Evolutionary conservation across 768 basidiomycete species (phyloP).

Genomic region (Cyathus striatus): DNA sequence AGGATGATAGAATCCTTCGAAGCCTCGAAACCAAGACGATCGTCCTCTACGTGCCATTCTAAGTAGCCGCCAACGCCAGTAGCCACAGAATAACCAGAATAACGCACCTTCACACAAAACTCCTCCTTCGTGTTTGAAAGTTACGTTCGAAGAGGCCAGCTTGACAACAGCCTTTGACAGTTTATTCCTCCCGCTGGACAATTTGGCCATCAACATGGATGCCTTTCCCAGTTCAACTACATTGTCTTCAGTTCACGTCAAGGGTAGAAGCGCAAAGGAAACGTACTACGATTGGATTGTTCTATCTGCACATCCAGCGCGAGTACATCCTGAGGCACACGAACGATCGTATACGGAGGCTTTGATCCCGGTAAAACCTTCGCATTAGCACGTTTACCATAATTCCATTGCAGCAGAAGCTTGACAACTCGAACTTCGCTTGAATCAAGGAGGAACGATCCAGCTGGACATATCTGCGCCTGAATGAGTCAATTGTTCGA

Average conservation of each 20-base stretch:
- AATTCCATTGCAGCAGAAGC: constrained; percentile 62
- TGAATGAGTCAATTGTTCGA: constrained; percentile 6
- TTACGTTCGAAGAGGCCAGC: constrained; percentile 49
- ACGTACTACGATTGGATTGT: constrained; percentile 48
- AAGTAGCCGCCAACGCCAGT: neutral
- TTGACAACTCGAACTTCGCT: constrained; percentile 63
- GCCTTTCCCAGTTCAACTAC: constrained; percentile 64
- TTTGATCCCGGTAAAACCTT: constrained; percentile 21
- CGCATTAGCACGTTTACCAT: constrained; percentile 31
- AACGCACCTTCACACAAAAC: constrained; percentile 28
- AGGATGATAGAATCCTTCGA: constrained; percentile 42
- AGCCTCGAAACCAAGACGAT: constrained; percentile 23
- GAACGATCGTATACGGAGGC: constrained; percentile 38
- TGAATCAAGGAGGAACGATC: constrained; percentile 62
- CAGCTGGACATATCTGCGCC: constrained; percentile 61
- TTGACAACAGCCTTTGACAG: constrained; percentile 49
- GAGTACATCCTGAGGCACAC: constrained; percentile 56
- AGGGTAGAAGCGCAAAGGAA: neutral
- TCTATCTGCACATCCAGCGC: constrained; percentile 61
- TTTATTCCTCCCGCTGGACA: constrained; percentile 70
- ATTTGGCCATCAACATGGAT: constrained; percentile 44
- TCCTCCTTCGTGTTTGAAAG: constrained; percentile 42
- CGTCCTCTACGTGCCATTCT: no score
- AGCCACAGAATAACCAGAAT: neutral
- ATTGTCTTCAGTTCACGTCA: constrained; percentile 2